Conservation (phyloP, 345 rosid species). For the Garcia nutans region DNA sequence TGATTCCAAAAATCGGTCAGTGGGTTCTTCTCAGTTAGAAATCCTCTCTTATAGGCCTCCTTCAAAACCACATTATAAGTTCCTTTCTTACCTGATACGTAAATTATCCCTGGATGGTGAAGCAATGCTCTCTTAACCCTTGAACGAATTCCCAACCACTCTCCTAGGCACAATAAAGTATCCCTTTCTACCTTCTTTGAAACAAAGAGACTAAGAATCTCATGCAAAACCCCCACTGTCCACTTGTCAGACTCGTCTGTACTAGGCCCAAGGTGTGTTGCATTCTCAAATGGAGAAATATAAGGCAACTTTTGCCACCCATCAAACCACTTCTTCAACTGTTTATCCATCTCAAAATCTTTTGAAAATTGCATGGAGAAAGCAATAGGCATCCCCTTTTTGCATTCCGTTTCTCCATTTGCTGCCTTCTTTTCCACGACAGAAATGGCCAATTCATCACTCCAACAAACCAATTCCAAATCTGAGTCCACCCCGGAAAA, state of each 20-base stretch:
- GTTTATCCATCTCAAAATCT: slow-evolving; percentile 73
- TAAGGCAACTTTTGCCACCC: slow-evolving; percentile 92
- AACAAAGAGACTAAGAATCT: slow-evolving; percentile 69
- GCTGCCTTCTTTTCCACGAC: slow-evolving; percentile 54
- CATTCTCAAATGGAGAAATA: slow-evolving; percentile 75
- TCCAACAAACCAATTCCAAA: slow-evolving; percentile 90
- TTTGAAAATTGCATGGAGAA: slow-evolving; percentile 59
- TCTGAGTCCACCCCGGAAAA: slow-evolving; percentile 7
- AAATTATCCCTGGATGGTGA: slow-evolving; percentile 71
- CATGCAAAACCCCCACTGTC: slow-evolving; percentile 70
- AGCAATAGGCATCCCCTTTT: slow-evolving; percentile 46
- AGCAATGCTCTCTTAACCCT: slow-evolving; percentile 84
- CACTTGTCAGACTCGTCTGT: slow-evolving; percentile 84
- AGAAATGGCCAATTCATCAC: slow-evolving; percentile 55
- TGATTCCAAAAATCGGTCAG: slow-evolving; percentile 52
- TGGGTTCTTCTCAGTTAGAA: slow-evolving; percentile 57
- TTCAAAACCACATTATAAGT: slow-evolving; percentile 72
- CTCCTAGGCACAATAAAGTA: slow-evolving; percentile 53
- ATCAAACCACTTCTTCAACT: slow-evolving; percentile 65
- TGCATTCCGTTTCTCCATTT: slow-evolving; percentile 27
- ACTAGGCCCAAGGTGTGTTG: slow-evolving; percentile 47
- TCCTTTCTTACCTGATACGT: slow-evolving; percentile 64
- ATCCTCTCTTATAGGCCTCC: slow-evolving; percentile 75
- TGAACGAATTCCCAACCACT: slow-evolving; percentile 72
- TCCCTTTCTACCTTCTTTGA: slow-evolving; percentile 73